phyloP scores from a whole-genome alignment of 129 eudicot genomes.

The Glebionis coronaria region DNA sequence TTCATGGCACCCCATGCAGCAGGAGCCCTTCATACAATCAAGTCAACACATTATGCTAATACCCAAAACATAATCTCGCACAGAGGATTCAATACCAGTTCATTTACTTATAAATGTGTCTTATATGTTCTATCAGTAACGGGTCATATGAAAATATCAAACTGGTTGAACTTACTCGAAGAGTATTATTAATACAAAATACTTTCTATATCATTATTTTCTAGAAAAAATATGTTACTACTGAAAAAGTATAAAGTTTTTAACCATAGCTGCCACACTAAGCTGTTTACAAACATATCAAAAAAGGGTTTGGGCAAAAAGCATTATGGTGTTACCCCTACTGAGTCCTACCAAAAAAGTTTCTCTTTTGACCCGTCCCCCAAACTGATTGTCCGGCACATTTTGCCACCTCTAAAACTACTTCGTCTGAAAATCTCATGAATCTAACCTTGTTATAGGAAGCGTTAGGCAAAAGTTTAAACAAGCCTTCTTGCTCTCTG shows the following conservation, averaged over 20 bases:
- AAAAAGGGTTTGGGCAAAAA: conserved; percentile 3
- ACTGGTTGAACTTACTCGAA: not conserved
- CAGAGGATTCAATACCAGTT: not conserved
- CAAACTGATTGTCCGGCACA: not conserved
- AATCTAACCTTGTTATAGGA: conserved; percentile 75
- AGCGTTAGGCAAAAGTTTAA: conserved; percentile 70
- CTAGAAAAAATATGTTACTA: not conserved
- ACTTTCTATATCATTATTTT: not conserved
- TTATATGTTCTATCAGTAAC: not conserved
- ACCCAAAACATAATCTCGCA: not conserved
- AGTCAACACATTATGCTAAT: conserved; percentile 7
- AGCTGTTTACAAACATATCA: not conserved
- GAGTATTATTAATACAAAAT: not conserved
- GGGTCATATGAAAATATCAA: not conserved
- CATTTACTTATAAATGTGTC: not conserved
- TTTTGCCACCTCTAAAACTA: conserved; percentile 2
- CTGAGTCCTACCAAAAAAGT: not conserved
- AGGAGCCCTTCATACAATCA: conserved; percentile 50
- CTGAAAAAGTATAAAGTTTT: not conserved
- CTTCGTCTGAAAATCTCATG: not conserved
- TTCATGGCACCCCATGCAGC: conserved; percentile 92
- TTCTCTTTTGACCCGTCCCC: not conserved
- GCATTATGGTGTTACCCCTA: too few relatives aligned
- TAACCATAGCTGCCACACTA: not conserved
- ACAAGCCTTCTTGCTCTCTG: conserved; percentile 91